phyloP scores from a whole-genome alignment of 2,329 filamentous ascomycete genomes.

The Penicillium janthinellum region DNA sequence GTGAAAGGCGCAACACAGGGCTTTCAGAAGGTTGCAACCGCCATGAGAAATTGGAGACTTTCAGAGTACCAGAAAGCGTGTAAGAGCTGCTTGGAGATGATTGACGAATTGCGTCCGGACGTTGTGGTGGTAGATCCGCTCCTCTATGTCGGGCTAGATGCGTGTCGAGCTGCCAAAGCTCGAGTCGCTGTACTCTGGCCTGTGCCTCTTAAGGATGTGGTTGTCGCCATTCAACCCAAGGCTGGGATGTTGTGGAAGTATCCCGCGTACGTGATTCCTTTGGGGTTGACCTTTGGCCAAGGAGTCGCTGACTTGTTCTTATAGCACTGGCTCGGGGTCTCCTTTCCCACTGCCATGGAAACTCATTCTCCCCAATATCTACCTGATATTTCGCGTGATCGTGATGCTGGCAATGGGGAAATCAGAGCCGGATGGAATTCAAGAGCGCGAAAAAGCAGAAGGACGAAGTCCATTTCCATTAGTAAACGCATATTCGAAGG shows the following conservation, averaged over 20 bases:
- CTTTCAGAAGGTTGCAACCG: constrained; percentile 30
- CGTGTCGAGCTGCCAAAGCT: constrained; percentile 39
- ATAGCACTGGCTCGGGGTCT: constrained; percentile 49
- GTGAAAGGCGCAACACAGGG: constrained; percentile 39
- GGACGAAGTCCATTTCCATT: constrained; percentile 33
- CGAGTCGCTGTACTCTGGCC: constrained; percentile 48
- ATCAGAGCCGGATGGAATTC: constrained; percentile 22
- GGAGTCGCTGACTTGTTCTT: neutral
- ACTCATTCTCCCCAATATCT: constrained; percentile 48
- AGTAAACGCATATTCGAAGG: constrained; percentile 29
- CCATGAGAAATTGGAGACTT: constrained; percentile 41
- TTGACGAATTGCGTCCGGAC: constrained; percentile 42
- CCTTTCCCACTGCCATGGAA: constrained; percentile 51
- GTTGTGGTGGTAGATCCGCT: constrained; percentile 49
- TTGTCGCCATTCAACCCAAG: constrained; percentile 42
- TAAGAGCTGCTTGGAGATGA: constrained; percentile 41
- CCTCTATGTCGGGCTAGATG: constrained; percentile 49
- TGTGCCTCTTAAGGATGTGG: constrained; percentile 50
- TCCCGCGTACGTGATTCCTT: constrained; percentile 29
- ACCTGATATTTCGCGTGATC: constrained; percentile 34
- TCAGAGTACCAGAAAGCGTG: constrained; percentile 48
- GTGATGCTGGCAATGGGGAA: constrained; percentile 12
- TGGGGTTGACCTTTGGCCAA: no score
- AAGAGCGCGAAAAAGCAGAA: constrained; percentile 29
- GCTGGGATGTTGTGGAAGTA: constrained; percentile 37